Percentiles rank a stretch among this genome's conserved stretches.
These are phyloP conservation scores for Radiomyces spectabilis DNA, from an alignment of 192 early-diverging fungal genomes.

Conservation along the genomic window DNA sequence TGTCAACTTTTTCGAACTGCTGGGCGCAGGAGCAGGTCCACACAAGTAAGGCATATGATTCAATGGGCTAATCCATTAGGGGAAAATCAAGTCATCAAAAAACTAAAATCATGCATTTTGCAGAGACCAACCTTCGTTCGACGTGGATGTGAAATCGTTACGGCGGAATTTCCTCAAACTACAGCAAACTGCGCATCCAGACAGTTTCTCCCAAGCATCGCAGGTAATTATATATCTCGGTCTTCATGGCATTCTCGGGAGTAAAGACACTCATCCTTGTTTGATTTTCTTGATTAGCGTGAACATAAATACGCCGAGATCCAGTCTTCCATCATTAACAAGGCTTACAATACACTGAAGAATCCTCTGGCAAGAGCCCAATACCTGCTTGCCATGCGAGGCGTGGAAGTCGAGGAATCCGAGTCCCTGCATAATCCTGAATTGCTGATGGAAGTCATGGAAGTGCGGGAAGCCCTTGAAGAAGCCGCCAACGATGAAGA, in stretches of 20 bases:
- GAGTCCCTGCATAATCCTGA: conserved; percentile 57
- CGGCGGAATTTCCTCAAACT: conserved; percentile 60
- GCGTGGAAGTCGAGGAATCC: conserved; percentile 49
- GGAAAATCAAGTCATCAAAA: not conserved
- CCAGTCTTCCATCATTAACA: conserved; percentile 81
- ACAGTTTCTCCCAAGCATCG: conserved; percentile 60
- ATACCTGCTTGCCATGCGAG: conserved; percentile 66
- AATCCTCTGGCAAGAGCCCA: conserved; percentile 76
- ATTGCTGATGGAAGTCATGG: conserved; percentile 82
- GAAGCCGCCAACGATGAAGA: conserved; percentile 56
- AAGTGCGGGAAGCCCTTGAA: conserved; percentile 68
- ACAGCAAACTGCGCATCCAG: conserved; percentile 84
- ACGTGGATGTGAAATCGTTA: conserved; percentile 56
- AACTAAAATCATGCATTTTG: no score
- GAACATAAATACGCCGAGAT: conserved; percentile 56
- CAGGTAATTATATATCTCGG: conserved; percentile 33
- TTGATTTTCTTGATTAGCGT: conserved; percentile 31
- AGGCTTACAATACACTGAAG: conserved; percentile 72
- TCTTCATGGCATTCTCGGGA: no score
- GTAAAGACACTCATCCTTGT: not conserved
- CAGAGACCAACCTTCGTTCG: conserved; percentile 46
- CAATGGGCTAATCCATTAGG: not conserved
- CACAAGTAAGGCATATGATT: conserved; percentile 13
- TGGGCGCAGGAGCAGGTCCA: conserved; percentile 25
- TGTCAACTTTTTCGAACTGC: conserved; percentile 54